Base-by-base conservation (phyloP, 225 moss, liverwort and hornwort genomes). In the Polytrichum formosum region DNA sequence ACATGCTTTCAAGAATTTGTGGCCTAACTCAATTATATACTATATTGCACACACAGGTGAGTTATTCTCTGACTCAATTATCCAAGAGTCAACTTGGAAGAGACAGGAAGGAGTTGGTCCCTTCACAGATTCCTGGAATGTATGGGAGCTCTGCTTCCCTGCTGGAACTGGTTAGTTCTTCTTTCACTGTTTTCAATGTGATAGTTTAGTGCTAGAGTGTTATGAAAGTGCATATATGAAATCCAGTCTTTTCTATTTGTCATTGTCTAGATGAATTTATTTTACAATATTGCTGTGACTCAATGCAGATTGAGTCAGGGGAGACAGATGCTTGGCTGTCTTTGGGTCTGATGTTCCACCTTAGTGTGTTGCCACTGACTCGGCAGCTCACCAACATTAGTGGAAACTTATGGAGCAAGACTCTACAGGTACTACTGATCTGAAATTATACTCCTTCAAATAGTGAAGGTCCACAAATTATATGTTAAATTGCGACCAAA, bases 281-380 rank as follows among this genome's bases (percentile, higher is more conserved):
- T 46, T 46, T 46, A 16, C 10, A 13, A 58, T 58, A n/a, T 58
- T 58, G 58, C 23, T 58, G 0, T n/a, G 17, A 6, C n/a, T 20
- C n/a, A 18, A 64, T 84, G 68, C 92, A 98, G 98, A 81, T 94
- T 78, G 88, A 94, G 72, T 98, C 91, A 55, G 98, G 98, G 78
- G 98, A 98, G 80, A 92, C 94, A 26, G 98, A 98, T 78, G 92
- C 94, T 59, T 98, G 92, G 94, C 82, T 98, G 56, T 87, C 98
- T 46, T 77, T 98, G 56, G 90, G 94, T 46, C 80, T 98, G 58
- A 90, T 92, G 98, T 98, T 98, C 81, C 94, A 98, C 75, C 90
- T 98, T 4, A 98, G 92, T 79, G 90, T 94, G 37, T 79, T 98
- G 77, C 98, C 98, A 33, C 75, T 98, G 87, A 91, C 98, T 62